These are phyloP conservation scores for Mollisia scopiformis DNA, from an alignment of 2,329 filamentous ascomycete genomes.

Conservation along the genomic window DNA sequence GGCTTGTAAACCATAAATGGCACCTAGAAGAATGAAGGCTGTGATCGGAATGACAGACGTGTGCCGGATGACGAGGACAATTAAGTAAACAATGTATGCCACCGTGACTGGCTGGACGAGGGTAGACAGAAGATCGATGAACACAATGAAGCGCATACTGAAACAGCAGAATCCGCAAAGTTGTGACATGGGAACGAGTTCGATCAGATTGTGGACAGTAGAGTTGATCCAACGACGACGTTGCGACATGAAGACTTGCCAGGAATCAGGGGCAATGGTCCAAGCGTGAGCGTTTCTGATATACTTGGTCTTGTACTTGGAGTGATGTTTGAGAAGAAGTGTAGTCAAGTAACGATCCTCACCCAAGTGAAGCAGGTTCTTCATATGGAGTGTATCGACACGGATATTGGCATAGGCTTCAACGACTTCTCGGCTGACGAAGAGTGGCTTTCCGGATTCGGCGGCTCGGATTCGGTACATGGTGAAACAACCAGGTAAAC, in stretches of 20 bases:
- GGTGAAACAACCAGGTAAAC: constrained; percentile 96
- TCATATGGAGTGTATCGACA: constrained; percentile 98
- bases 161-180: constrained; percentile 99
- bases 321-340: constrained; percentile 87
- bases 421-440: constrained; percentile 91
- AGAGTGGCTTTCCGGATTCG: constrained; percentile 92
- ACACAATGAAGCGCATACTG: constrained; percentile 98
- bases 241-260: constrained; percentile 94
- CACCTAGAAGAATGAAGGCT: constrained; percentile 86
- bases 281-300: constrained; percentile 90
- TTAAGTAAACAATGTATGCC: constrained; percentile 86
- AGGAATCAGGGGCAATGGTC: constrained; percentile 96
- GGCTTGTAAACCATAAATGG: constrained; percentile 96
- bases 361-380: constrained; percentile 94
- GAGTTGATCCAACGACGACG: constrained; percentile 99
- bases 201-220: constrained; percentile 95
- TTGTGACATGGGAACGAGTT: constrained; percentile 89
- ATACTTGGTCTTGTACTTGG: constrained; percentile 98
- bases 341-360: constrained; percentile 98
- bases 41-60: constrained; percentile 74
- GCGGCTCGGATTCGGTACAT: constrained; percentile 98
- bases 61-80: constrained; percentile 70
- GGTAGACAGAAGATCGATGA: constrained; percentile 90
- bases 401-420: constrained; percentile 89
- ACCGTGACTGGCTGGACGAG: constrained; percentile 90